Base-by-base conservation (phyloP, 2,329 filamentous ascomycete genomes). In the Pezicula neosporulosa region DNA sequence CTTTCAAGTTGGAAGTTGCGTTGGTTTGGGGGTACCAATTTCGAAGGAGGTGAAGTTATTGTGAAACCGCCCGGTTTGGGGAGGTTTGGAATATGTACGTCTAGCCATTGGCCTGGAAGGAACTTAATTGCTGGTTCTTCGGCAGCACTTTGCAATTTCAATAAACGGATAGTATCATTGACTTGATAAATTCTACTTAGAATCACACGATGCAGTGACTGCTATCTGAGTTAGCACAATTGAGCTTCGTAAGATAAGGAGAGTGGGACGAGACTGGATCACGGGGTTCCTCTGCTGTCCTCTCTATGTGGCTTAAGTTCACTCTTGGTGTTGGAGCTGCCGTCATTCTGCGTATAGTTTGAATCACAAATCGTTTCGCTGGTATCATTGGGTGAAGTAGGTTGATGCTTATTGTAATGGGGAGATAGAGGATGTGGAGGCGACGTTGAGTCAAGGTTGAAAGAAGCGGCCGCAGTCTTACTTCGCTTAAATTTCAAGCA, bases 81-180 rank as follows among this genome's bases (percentile, higher is more conserved):
- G 42, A 89, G 71, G 36, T 73, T 75, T 1, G 91, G 90, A 48
- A 90, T 80, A 66, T 87, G 86, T 6, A 90, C 85, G 66, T 96
- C 91, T 50, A 96, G 78, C 89, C 90, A 96, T 75, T 96, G 91
- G 49, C 91, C 91, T 5, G 91, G 83, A 6, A 84, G 76, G 70
- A 94, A 95, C 77, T 88, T 68, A 6, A 16, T 30, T 48, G 33
- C 15, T 46, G 24, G 36, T 2, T 68, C 63, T 3, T 72, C 69
- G 39, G 75, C 65, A 9, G 77, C 76, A 36, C 90, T 75, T 9
- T 73, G 71, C 2, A 96, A 76, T 43, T 78, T 80, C 52, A 92
- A 77, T n/a, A 90, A 67, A 36, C 87, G 82, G 53, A 93, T 79
- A 2, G 74, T 76, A 18, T 81, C 72, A 66, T 90, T 93, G 58